Base-by-base conservation (phyloP, 1,139 yeast species). In the Suhomyces bokatorum region DNA sequence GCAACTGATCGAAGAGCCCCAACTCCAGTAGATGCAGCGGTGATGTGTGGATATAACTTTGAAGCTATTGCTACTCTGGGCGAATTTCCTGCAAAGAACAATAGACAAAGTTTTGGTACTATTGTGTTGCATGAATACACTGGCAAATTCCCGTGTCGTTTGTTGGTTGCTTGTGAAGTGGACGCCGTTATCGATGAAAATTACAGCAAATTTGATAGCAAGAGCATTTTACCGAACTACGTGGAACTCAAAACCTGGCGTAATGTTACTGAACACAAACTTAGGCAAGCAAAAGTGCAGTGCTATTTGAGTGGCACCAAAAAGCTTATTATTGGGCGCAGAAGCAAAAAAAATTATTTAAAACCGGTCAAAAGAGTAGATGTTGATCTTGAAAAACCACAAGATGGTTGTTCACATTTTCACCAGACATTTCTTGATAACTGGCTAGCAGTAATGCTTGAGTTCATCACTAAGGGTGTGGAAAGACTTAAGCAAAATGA, bases 21-120 rank as follows among this genome's bases (percentile, higher is more conserved):
- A 12, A 30, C 26, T 7, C 7, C 24, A 11, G 17, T 28, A 2
- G 20, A 33, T 24, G 9, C 8, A 16, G 14, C 38, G 6, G 9
- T 11, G n/a, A 44, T 44, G 47, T 40, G 41, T 33, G 47, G 47
- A 2, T 24, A 24, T 20, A 44, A 44, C 14, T 40, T 44, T 22
- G 47, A 44, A 28, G 34, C 44, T 5, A 16, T 32, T 11, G 44
- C 35, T n/a, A 44, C 47, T 3, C 28, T 17, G 6, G n/a, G 17
- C 6, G n/a, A 16, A 16, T 9, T 20, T 13, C 47, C 47, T 4
- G 35, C 36, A 8, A 29, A 22, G 17, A 32, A 37, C 10, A 40
- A 36, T n/a, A 26, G 20, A 3, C 7, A 8, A 13, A 40, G 34
- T 16, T 44, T 36, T 20, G 30, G 37, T 26, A 22, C 40, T 6